Evolutionary conservation across 192 early-diverging fungal species (phyloP).

Genomic region (Oehlia diaphana): DNA sequence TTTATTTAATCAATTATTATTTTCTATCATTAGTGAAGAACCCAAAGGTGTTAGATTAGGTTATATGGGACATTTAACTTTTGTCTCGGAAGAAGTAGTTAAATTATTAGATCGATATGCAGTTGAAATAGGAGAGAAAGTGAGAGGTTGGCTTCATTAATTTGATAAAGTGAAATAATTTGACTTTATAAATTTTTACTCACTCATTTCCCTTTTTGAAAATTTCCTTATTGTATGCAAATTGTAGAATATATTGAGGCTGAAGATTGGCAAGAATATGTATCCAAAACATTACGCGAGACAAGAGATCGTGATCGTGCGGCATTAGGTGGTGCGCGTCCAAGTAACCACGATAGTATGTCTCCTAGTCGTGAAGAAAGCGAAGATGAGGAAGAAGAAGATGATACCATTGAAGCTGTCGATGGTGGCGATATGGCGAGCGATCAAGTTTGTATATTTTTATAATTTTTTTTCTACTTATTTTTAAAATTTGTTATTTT

Average conservation of each 20-base stretch:
- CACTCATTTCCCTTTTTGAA: no score
- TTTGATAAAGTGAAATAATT: background rate
- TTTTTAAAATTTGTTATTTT: background rate
- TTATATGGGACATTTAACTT: slow-evolving; percentile 98
- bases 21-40: slow-evolving; percentile 52
- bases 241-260: slow-evolving; percentile 48
- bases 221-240: background rate
- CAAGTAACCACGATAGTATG: slow-evolving; percentile 47
- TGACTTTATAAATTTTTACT: no score
- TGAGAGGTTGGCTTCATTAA: slow-evolving; percentile 19
- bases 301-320: slow-evolving; percentile 46
- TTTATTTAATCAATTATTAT: background rate
- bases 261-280: slow-evolving; percentile 55
- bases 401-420: slow-evolving; percentile 51
- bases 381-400: slow-evolving; percentile 59
- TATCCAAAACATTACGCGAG: slow-evolving; percentile 46
- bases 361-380: slow-evolving; percentile 39
- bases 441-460: slow-evolving; percentile 56
- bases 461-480: background rate
- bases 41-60: slow-evolving; percentile 91
- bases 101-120: slow-evolving; percentile 77
- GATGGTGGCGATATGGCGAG: slow-evolving; percentile 62
- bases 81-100: slow-evolving; percentile 94
- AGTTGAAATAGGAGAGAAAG: slow-evolving; percentile 27
- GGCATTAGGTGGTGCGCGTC: slow-evolving; percentile 51